Evolutionary conservation across 148 eudicot genomes (phyloP), one percentile per base, ranked within the genome.

Genomic region (Rhododendron williamsianum): DNA sequence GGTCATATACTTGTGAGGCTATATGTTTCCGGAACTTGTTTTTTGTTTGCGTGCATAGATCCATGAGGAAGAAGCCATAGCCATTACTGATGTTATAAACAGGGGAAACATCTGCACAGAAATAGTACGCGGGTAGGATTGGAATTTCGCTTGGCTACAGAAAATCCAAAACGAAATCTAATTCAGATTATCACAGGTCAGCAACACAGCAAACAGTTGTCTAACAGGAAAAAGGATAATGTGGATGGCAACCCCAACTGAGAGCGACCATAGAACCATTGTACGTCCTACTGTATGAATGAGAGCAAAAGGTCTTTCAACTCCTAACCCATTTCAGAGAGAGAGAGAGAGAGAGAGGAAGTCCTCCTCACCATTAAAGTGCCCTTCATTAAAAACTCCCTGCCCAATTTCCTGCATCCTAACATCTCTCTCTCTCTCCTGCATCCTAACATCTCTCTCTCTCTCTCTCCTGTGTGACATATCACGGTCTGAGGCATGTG

Each of bases 91-190:
- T 51, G 56, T 51, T 54, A 54, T 54, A 54, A 51, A 15, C 21
- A 4, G 21, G 9, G n/a, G 65, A 21, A 58, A 21, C 65, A 58
- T 58, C n/a, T 58, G 65, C 65, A 58, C 65, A 1, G 65, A 21
- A 60, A 6, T 46, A 46, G 5, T 18, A 71, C 76, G 41, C 41
- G 19, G 76, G 21, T 30, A 71, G 76, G 76, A 71, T 11, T 71
- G 36, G 76, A 27, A 78, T 46, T 71, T 82, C 63, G 72, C 63
- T 0, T 33, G 27, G 43, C 58, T 78, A 65, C 79, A 89, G 81
- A 88, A 87, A 83, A 90, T 90, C 89, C 85, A 89, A 90, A 90
- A 12, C 90, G 84, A 87, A 88, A 91, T 91, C 93, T 91, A 91
- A 79, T 45, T n/a, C 83, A 85, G 87, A 90, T 43, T 41, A 23